Base-by-base conservation (phyloP, 768 basidiomycete genomes). In the Coprinellus micaceus region DNA sequence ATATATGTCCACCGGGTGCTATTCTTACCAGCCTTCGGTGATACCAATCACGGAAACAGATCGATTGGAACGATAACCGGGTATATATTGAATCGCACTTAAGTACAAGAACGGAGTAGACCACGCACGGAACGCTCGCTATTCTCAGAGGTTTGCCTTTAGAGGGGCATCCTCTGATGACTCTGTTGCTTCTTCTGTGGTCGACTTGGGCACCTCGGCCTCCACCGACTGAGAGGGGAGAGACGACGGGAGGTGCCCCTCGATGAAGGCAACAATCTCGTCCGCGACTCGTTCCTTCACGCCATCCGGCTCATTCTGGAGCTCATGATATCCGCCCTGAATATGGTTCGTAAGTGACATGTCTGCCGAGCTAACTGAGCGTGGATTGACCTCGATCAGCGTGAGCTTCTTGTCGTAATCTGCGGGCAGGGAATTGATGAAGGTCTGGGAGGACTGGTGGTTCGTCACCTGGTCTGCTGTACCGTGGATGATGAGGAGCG, bases 291-390 rank as follows among this genome's bases (percentile, higher is more conserved):
- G 79, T 57, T 89, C 84, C 59, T 80, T 79, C n/a, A 89, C 81
- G 1, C 82, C 85, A 45, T 82, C 74, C 0, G 85, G 82, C 63
- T 92, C n/a, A 57, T 88, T 85, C 25, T 86, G 82, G 19, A 92
- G 73, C 64, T 91, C 89, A 59, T 92, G 90, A 65, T 75, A 86
- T 4, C 82, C 87, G n/a, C 78, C 82, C 89, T 90, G 33, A 49
- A 37, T 33, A 33, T 15, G 43, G 17, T 22, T 52, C 22, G 15
- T n/a, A n/a, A n/a, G n/a, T n/a, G n/a, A n/a, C n/a, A n/a, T n/a
- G n/a, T 19, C 29, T 21, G n/a, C n/a, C n/a, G n/a, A n/a, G n/a
- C n/a, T 43, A 21, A 58, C 4, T n/a, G 40, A 24, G 4, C 19
- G 28, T 37, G 52, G 25, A 58, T 67, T 44, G 62, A 80, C 80